These are phyloP conservation scores for Salix suchowensis DNA, from an alignment of 345 rosid species.

Conservation along the genomic window DNA sequence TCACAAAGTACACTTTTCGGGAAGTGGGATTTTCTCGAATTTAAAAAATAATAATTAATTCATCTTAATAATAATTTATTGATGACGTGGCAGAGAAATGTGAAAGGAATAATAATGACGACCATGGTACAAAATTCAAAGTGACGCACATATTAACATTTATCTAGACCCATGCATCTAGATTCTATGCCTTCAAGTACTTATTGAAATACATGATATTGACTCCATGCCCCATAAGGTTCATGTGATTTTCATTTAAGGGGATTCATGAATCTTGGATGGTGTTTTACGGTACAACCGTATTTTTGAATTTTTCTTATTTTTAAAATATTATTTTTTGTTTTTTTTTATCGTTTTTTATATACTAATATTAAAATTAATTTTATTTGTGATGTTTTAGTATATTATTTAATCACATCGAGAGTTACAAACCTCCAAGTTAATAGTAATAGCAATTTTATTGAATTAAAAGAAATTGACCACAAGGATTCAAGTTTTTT, in stretches of 20 bases:
- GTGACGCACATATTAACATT: not conserved
- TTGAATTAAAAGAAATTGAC: too few species aligned
- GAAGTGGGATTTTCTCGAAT: too few species aligned
- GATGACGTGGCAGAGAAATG: not conserved
- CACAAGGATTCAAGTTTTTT: too few species aligned
- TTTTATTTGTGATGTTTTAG: too few species aligned
- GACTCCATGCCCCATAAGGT: not conserved
- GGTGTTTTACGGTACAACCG: too few species aligned
- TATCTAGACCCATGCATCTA: too few species aligned
- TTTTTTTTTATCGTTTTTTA: too few species aligned
- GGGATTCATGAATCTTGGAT: not conserved
- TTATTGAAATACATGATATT: not conserved
- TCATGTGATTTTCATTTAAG: not conserved
- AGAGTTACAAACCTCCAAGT: too few species aligned
- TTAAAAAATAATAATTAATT: not conserved
- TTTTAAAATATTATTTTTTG: too few species aligned
- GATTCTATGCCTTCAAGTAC: not conserved
- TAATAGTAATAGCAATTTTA: too few species aligned
- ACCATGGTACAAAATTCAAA: not conserved
- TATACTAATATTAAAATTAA: too few species aligned
- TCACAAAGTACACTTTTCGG: fast-evolving
- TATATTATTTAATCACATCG: too few species aligned
- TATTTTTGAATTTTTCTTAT: not conserved
- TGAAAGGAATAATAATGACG: not conserved
- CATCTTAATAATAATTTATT: not conserved